phyloP scores from a whole-genome alignment of 2,329 filamentous ascomycete genomes.

The Fusarium musae region DNA sequence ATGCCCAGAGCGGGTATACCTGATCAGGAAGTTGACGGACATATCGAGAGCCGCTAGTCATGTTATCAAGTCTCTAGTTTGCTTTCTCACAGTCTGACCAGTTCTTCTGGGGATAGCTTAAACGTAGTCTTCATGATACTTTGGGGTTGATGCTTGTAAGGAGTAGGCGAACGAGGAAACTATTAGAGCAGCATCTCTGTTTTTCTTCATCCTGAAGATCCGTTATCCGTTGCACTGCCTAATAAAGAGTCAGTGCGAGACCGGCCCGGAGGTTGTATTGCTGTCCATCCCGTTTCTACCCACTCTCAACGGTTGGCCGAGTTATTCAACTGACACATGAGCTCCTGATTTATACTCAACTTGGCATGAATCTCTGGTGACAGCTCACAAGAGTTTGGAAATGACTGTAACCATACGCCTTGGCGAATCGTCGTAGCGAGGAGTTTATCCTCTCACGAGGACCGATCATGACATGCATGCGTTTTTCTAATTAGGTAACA shows the following conservation, averaged over 20 bases:
- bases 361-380: background rate
- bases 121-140: background rate
- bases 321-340: background rate
- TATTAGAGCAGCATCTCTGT: background rate
- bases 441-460: background rate
- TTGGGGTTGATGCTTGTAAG: slow-evolving; percentile 15
- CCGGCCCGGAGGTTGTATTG: slow-evolving; percentile 9
- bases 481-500: slow-evolving; percentile 14
- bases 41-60: slow-evolving; percentile 27
- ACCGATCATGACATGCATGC: background rate
- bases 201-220: background rate
- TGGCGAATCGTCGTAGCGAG: background rate
- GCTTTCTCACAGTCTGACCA: slow-evolving; percentile 6
- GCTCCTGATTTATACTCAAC: background rate
- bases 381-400: background rate
- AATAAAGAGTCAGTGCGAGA: slow-evolving; percentile 8
- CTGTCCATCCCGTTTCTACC: slow-evolving; percentile 3
- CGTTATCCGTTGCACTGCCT: background rate
- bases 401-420: background rate
- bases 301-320: background rate
- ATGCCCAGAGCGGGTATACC: slow-evolving; percentile 24
- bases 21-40: slow-evolving; percentile 31
- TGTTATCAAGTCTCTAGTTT: slow-evolving; percentile 24
- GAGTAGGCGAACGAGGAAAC: slow-evolving; percentile 11
- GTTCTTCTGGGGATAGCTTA: slow-evolving; percentile 24